Evolutionary conservation across 805 yeast species (phyloP).

Genomic region (Hagleromyces aurorensis): DNA sequence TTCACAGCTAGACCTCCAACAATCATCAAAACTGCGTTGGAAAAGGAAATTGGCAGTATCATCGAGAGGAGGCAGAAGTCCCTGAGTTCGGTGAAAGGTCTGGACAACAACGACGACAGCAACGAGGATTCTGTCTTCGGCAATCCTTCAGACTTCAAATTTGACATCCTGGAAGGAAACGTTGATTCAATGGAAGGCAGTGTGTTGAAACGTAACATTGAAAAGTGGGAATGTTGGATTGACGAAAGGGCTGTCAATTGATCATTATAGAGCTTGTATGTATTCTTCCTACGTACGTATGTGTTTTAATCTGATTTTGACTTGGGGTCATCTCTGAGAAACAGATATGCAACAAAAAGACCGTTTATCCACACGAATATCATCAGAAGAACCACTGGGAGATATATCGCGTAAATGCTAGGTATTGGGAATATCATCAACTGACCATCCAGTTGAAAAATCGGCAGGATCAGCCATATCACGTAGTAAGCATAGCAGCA

Average conservation of each 20-base stretch:
- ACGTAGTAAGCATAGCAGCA: conserved; percentile 21
- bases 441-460: conserved; percentile 22
- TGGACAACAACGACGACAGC: conserved; percentile 24
- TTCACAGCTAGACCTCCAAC: conserved; percentile 71
- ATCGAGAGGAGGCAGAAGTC: conserved; percentile 39
- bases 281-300: too few relatives aligned
- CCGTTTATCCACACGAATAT: too few relatives aligned
- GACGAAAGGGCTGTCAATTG: conserved; percentile 62
- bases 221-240: conserved; percentile 70
- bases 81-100: conserved; percentile 38
- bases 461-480: conserved; percentile 27
- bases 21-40: conserved; percentile 53
- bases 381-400: conserved; percentile 25
- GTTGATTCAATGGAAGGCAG: conserved; percentile 70
- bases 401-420: conserved; percentile 24
- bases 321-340: too few relatives aligned
- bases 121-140: conserved; percentile 12
- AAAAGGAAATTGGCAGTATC: conserved; percentile 50
- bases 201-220: conserved; percentile 46
- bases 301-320: too few relatives aligned
- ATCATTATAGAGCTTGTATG: conserved; percentile 1
- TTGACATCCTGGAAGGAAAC: conserved; percentile 64
- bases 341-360: neutral
- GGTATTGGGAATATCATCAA: conserved; percentile 23
- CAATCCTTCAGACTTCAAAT: conserved; percentile 40